Percentiles rank a stretch among this genome's conserved stretches.
These are phyloP conservation scores for Solanum chacoense DNA, from an alignment of 305 asterid genomes.

Conservation along the genomic window DNA sequence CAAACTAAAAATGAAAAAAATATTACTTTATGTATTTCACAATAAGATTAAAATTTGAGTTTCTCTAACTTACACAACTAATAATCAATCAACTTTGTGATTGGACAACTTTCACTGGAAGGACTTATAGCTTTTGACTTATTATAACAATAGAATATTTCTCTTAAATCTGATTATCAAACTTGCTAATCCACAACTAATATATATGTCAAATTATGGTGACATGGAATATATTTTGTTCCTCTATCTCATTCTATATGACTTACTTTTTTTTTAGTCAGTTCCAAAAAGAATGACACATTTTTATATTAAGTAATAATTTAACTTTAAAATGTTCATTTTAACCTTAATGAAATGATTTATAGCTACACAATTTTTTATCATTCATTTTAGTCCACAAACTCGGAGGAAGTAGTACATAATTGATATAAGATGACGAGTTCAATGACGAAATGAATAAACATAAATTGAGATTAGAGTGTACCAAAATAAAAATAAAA, in stretches of 20 bases:
- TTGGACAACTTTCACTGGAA: background rate
- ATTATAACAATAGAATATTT: too few relatives aligned
- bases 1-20: too few relatives aligned
- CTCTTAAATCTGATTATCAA: background rate
- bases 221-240: background rate
- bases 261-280: too few relatives aligned
- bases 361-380: too few relatives aligned
- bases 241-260: too few relatives aligned
- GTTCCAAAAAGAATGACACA: too few relatives aligned
- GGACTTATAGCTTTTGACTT: background rate
- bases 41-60: background rate
- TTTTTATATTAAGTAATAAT: too few relatives aligned
- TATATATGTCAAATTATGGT: background rate
- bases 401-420: background rate
- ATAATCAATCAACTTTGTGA: background rate
- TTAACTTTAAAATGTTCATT: too few relatives aligned
- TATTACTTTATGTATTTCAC: background rate
- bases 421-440: slow-evolving; percentile 17
- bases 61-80: background rate
- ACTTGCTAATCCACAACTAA: background rate
- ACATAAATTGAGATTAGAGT: background rate
- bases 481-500: background rate
- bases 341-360: too few relatives aligned
- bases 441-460: slow-evolving; percentile 14
- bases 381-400: too few relatives aligned